These are phyloP conservation scores for Cordyceps pruinosa DNA, from an alignment of 2,329 filamentous ascomycete species.

Conservation along the genomic window DNA sequence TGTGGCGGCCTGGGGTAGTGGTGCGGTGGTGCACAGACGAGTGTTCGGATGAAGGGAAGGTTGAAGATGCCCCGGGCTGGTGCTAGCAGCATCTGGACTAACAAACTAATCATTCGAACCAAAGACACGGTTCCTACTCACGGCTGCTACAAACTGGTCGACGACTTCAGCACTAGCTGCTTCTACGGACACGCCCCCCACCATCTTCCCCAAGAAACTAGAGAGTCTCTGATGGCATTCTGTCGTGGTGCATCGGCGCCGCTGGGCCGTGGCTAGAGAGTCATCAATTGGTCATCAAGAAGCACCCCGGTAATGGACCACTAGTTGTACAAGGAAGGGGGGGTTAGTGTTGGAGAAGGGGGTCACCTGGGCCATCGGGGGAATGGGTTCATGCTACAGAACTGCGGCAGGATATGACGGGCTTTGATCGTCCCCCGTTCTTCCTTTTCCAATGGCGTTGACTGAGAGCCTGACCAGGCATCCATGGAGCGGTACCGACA, in stretches of 20 bases:
- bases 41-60: slow-evolving; percentile 9
- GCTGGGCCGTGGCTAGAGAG: not conserved
- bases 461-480: no score
- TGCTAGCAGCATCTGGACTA: not conserved
- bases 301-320: not conserved
- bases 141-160: not conserved
- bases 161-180: not conserved
- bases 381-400: not conserved
- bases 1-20: not conserved
- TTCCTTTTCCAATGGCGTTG: no score
- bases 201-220: not conserved
- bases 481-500: no score
- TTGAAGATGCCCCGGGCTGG: not conserved
- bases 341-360: not conserved
- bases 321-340: not conserved
- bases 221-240: not conserved
- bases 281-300: not conserved
- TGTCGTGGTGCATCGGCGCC: not conserved
- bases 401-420: no score
- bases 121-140: not conserved
- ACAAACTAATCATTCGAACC: not conserved
- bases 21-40: not conserved
- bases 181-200: slow-evolving; percentile 2
- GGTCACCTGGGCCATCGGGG: not conserved
- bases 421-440: no score